Evolutionary conservation across 106 monocot genomes (phyloP).

Genomic region (Allium fistulosum): DNA sequence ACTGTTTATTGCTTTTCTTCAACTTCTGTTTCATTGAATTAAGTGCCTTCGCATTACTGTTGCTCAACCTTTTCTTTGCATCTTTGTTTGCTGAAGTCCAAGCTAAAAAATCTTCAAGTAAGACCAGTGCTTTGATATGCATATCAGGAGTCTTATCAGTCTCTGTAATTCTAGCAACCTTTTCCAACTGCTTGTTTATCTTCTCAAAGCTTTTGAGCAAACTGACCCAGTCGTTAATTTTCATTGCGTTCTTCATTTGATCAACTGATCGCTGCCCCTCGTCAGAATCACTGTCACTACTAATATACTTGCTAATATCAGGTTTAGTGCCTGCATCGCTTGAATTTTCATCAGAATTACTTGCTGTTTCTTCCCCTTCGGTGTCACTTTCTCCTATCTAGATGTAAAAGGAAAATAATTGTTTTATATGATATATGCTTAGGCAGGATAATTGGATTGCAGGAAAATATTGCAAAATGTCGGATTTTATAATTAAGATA

Average conservation of each 20-base stretch:
- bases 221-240: constrained; percentile 97
- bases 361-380: constrained; percentile 33
- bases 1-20: constrained; percentile 96
- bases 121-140: constrained; percentile 82
- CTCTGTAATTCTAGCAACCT: constrained; percentile 68
- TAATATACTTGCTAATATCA: constrained; percentile 25
- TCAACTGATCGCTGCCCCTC: constrained; percentile 54
- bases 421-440: background rate
- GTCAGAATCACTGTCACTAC: constrained; percentile 55
- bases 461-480: background rate
- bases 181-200: constrained; percentile 92
- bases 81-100: constrained; percentile 80
- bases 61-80: constrained; percentile 98
- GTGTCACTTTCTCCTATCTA: constrained; percentile 48
- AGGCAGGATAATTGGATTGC: background rate
- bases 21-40: constrained; percentile 96
- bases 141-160: constrained; percentile 39
- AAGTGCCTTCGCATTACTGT: constrained; percentile 82
- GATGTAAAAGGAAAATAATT: background rate
- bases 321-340: constrained; percentile 19
- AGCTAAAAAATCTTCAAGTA: constrained; percentile 80
- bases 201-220: constrained; percentile 86
- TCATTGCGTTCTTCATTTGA: constrained; percentile 82
- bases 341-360: too few relatives aligned
- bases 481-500: background rate